Evolutionary conservation across 1,284 basidiomycete genomes (phyloP), one percentile per base, ranked within the genome.

Genomic region (Golubevia pallescens): DNA sequence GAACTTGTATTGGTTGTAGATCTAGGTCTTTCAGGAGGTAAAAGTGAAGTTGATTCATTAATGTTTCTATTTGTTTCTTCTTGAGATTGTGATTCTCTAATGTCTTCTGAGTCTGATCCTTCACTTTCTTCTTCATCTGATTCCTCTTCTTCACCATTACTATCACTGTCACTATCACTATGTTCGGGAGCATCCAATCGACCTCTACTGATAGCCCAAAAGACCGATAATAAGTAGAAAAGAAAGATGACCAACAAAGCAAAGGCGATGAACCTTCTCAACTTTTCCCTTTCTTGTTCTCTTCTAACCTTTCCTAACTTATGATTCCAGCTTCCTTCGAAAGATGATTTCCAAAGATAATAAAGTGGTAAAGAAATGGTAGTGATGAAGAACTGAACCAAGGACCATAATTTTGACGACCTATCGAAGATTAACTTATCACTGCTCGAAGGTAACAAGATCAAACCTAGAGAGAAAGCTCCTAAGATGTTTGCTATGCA

Each of bases 401-500:
- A 48, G 16, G 42, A 10, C 42, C 42, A 48, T 48, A 48, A 13
- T 16, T 48, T 48, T 48, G 42, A 48, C 8, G 42, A 48, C 16
- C 42, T 48, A 16, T 48, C 42, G 16, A 48, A 48, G 42, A 48
- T 10, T 13, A 48, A 48, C 8, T 13, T 16, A 13, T 10, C 10
- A 13, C 42, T 48, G 8, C 10, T 13, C 8, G 42, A 13, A 13
- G 42, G 42, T 16, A 48, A 48, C 16, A 48, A 48, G 8, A 48
- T 48, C 10, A 48, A 16, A 48, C 42, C 42, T 48, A 48, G 42
- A 48, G 42, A 48, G 42, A 48, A 48, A 16, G 42, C 73, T 53
- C 73, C 70, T 6, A 73, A 63, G 52, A 75, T 67, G 63, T 74
- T 75, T 65, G 68, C 66, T 63, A 76, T 77, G 64, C 69, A 64